phyloP scores from a whole-genome alignment of 768 basidiomycete species.

The Pluteus cervinus region DNA sequence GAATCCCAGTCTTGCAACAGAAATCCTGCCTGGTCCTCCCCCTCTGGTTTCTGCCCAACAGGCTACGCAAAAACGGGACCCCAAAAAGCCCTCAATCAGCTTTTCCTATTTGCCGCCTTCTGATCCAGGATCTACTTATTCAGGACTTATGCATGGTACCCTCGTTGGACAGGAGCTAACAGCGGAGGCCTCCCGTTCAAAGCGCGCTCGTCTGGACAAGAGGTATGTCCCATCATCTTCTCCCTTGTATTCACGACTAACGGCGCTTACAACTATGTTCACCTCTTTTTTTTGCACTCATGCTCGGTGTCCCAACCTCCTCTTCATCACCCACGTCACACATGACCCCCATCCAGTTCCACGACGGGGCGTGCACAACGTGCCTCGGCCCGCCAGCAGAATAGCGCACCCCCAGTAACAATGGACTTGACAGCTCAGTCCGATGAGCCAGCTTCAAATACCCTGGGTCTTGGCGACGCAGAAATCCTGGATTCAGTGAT shows the following conservation, averaged over 20 bases:
- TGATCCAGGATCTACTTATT: slow-evolving; percentile 87
- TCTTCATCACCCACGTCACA: slow-evolving; percentile 12
- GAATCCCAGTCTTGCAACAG: slow-evolving; percentile 77
- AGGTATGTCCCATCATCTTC: slow-evolving; percentile 42
- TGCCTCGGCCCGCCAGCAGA: slow-evolving; percentile 62
- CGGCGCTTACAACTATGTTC: slow-evolving; percentile 5
- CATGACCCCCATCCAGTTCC: slow-evolving; percentile 31
- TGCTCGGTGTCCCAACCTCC: slow-evolving; percentile 16
- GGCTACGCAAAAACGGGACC: slow-evolving; percentile 69
- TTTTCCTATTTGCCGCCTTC: slow-evolving; percentile 78
- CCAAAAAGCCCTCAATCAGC: slow-evolving; percentile 62
- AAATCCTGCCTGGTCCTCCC: slow-evolving; percentile 86
- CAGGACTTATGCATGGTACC: slow-evolving; percentile 65
- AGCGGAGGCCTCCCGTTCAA: slow-evolving; percentile 65
- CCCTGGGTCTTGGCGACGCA: too few relatives aligned
- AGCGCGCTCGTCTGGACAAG: slow-evolving; percentile 70
- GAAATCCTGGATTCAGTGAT: too few relatives aligned
- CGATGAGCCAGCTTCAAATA: too few relatives aligned
- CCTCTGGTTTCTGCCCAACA: slow-evolving; percentile 68
- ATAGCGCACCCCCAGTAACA: too few relatives aligned
- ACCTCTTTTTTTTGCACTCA: slow-evolving; percentile 8
- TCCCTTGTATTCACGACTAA: slow-evolving; percentile 14
- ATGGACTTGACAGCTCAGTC: too few relatives aligned
- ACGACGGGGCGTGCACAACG: slow-evolving; percentile 66
- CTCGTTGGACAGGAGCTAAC: slow-evolving; percentile 55